Percentiles rank a stretch among this genome's conserved stretches.
Conservation (phyloP, 1,139 yeast genomes). For the Protomyces inouyei region DNA sequence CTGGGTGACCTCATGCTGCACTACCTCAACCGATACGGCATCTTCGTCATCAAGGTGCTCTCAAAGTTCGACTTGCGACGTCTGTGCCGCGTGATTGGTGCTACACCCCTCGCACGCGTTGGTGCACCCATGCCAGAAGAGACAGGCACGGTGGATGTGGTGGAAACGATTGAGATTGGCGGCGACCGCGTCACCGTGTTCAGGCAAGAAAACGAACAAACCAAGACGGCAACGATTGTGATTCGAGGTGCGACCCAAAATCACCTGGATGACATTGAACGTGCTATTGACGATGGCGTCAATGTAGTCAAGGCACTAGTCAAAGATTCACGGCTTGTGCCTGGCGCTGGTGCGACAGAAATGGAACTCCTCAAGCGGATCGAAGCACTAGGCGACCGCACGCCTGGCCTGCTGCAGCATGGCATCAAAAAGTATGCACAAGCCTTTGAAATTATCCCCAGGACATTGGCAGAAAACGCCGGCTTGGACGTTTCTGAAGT, state of each 20-base stretch:
- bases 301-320: constrained; percentile 83
- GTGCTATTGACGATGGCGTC: constrained; percentile 97
- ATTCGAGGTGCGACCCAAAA: constrained; percentile 97
- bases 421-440: constrained; percentile 92
- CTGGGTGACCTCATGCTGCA: constrained; percentile 91
- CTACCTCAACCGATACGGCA: constrained; percentile 79
- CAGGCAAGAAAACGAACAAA: constrained; percentile 56
- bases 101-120: constrained; percentile 88
- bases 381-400: constrained; percentile 80
- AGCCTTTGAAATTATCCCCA: constrained; percentile 90
- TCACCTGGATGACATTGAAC: constrained; percentile 85
- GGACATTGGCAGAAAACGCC: constrained; percentile 89
- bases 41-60: constrained; percentile 81
- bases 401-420: constrained; percentile 87
- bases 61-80: constrained; percentile 92
- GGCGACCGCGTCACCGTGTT: constrained; percentile 96
- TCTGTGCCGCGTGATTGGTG: constrained; percentile 93
- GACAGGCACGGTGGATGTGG: constrained; percentile 78
- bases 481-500: constrained; percentile 88
- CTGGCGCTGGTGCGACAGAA: constrained; percentile 98
- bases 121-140: constrained; percentile 97
- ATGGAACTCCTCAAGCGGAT: constrained; percentile 77
- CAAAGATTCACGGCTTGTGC: constrained; percentile 70
- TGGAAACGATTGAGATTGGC: constrained; percentile 90
- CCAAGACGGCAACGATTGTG: constrained; percentile 86